Evolutionary conservation across 352 stramenopile species (phyloP), one percentile per base, ranked within the genome.

Genomic region (Thraustochytrium striatum): DNA sequence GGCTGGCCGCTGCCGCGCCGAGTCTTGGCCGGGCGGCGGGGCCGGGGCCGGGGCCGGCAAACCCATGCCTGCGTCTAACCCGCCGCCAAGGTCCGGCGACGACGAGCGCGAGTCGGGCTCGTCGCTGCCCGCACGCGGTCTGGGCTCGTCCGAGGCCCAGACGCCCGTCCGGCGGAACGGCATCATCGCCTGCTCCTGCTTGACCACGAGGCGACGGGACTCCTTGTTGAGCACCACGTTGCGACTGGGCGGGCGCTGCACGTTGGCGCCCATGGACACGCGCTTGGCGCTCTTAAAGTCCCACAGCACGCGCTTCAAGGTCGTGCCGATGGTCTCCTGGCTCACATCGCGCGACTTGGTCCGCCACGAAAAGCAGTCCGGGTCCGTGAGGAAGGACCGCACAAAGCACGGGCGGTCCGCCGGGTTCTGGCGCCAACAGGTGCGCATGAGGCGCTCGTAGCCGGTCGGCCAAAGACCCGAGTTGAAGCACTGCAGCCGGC

Each of bases 381-480:
- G 65, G 32, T 75, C 65, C 8, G 65, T 75, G 3, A 75, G 39
- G 50, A 75, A 75, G 25, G 30, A 55, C 5, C 65, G 39, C 1
- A 75, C 65, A 61, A 75, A 75, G 11, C 28, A 38, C 19, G 65
- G 65, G 21, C 65, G 65, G 39, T 58, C 65, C 25, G 65, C 52
- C 11, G 44, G 65, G 21, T 75, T 61, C 28, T 75, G 65, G 21
- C 65, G 61, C 65, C 65, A 75, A 32, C 65, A 75, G 19, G 44
- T 43, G 21, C 65, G 65, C 65, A 75, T 75, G 39, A 75, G 65
- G 25, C 44, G 44, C 50, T 75, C 65, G 50, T 75, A 75, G 11
- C 39, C 52, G 30, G 43, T 61, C 0, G 65, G 65, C 65, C 65
- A 75, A 11, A n/a, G 9, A 11, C 11, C 16, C 13, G 65, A 61